Evolutionary conservation across 306 rosid genomes (phyloP).

Genomic region (Cucurbita moschata): DNA sequence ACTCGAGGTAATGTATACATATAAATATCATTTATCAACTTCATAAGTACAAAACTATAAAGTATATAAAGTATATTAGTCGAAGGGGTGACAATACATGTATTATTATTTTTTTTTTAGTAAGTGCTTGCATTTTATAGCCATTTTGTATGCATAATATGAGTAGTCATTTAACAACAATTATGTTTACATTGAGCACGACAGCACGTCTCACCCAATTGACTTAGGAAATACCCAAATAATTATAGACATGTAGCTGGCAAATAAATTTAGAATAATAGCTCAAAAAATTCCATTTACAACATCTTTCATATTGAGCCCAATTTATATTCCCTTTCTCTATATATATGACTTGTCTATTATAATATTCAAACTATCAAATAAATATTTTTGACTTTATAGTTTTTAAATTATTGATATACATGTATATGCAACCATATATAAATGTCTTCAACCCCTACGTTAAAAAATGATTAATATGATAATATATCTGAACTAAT

Average conservation of each 20-base stretch:
- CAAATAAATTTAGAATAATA: not conserved
- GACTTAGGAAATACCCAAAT: not conserved
- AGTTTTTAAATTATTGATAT: too few species aligned
- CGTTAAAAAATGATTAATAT: too few species aligned
- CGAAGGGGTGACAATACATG: not conserved
- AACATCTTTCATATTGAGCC: not conserved
- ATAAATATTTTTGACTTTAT: not conserved
- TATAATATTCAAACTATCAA: not conserved
- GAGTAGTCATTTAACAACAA: not conserved
- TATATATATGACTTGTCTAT: not conserved
- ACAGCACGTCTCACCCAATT: not conserved
- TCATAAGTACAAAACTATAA: not conserved
- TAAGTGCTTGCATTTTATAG: not conserved
- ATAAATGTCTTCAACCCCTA: too few species aligned
- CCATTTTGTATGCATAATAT: too few species aligned
- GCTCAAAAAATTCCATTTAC: not conserved
- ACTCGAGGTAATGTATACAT: too few species aligned
- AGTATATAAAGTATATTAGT: not conserved
- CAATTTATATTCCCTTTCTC: not conserved
- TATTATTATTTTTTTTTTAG: not conserved
- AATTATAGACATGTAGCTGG: not conserved
- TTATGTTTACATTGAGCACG: not conserved
- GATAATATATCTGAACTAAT: too few species aligned
- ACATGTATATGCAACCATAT: too few species aligned
- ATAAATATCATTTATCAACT: not conserved